A percentile compares a stretch with the other conserved stretches of the same genome.
These are phyloP conservation scores for Psilocybe cubensis DNA, from an alignment of 768 basidiomycete species.

Conservation along the genomic window DNA sequence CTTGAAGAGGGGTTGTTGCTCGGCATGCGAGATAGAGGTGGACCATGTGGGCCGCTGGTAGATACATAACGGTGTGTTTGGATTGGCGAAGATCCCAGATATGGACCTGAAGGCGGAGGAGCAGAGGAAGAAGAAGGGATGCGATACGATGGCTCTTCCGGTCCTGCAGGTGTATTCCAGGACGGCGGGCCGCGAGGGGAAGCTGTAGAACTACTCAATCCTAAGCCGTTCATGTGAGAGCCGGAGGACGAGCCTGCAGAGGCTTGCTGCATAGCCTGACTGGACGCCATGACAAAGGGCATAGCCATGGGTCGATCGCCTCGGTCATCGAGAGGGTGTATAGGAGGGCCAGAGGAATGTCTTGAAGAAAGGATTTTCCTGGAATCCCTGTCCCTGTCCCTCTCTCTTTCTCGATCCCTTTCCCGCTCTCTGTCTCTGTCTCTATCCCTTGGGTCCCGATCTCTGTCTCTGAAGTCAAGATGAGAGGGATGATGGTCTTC, in stretches of 20 bases:
- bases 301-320: slow-evolving; percentile 56
- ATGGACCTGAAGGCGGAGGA: slow-evolving; percentile 30
- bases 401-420: slow-evolving; percentile 13
- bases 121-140: slow-evolving; percentile 34
- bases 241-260: slow-evolving; percentile 13
- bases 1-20: slow-evolving; percentile 29
- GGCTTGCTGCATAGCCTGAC: slow-evolving; percentile 40
- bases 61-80: slow-evolving; percentile 40
- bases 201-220: slow-evolving; percentile 22
- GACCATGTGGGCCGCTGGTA: slow-evolving; percentile 20
- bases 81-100: slow-evolving; percentile 34
- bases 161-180: slow-evolving; percentile 31
- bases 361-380: slow-evolving; percentile 20
- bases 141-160: slow-evolving; percentile 32
- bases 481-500: slow-evolving; percentile 24
- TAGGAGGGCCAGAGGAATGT: slow-evolving; percentile 42
- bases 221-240: slow-evolving; percentile 24
- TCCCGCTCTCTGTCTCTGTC: slow-evolving; percentile 15
- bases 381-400: slow-evolving; percentile 22
- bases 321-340: slow-evolving; percentile 42
- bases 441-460: slow-evolving; percentile 20
- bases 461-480: slow-evolving; percentile 31
- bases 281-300: slow-evolving; percentile 56
- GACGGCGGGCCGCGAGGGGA: slow-evolving; percentile 35
- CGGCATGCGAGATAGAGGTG: slow-evolving; percentile 28